phyloP scores from a whole-genome alignment of 257 asterid species.

The Schizonepeta tenuifolia region DNA sequence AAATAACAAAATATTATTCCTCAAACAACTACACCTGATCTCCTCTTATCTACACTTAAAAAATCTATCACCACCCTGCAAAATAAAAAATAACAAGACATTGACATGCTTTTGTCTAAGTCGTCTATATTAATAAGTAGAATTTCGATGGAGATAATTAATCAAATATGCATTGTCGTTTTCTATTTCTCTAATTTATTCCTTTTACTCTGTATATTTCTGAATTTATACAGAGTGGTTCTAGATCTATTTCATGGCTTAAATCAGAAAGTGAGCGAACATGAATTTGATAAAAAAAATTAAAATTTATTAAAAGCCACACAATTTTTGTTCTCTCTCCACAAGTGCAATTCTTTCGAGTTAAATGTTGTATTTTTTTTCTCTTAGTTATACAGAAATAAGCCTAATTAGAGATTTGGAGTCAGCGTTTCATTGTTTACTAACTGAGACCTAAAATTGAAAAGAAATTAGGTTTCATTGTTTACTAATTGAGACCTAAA shows the following conservation, averaged over 20 bases:
- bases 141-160: not conserved
- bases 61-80: too few relatives aligned
- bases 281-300: not conserved
- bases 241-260: not conserved
- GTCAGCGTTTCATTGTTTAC: too few relatives aligned
- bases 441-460: not conserved
- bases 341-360: not conserved
- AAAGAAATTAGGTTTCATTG: not conserved
- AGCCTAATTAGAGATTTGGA: not conserved
- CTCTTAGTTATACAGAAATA: not conserved
- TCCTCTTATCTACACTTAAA: too few relatives aligned
- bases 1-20: too few relatives aligned
- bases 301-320: not conserved
- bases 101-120: constrained; percentile 12
- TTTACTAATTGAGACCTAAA: too few relatives aligned
- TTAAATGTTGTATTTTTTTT: not conserved
- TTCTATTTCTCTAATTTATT: not conserved
- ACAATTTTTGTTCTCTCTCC: not conserved
- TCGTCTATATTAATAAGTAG: not conserved
- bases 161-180: not conserved
- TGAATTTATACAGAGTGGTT: not conserved
- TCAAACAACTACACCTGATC: too few relatives aligned
- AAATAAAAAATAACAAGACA: too few relatives aligned
- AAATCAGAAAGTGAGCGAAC: constrained; percentile 3
- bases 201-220: not conserved